phyloP scores from a whole-genome alignment of 148 eudicot genomes.

The Camellia sinensis region DNA sequence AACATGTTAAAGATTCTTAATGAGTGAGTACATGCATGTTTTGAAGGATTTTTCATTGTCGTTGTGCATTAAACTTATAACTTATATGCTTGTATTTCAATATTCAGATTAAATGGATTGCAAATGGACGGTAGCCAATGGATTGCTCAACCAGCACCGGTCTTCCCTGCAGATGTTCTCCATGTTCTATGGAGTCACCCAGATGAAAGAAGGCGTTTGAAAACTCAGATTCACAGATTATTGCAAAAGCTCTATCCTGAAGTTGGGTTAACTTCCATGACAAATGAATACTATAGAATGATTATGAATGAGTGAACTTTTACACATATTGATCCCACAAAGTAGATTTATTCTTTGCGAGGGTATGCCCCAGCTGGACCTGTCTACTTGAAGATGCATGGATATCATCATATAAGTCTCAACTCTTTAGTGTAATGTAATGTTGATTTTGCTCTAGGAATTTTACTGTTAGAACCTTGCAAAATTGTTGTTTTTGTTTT shows the following conservation, averaged over 20 bases:
- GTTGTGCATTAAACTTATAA: background rate
- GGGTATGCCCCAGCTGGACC: background rate
- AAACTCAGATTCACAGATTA: slow-evolving; percentile 5
- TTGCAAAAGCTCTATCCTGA: slow-evolving; percentile 18
- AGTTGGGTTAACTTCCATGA: background rate
- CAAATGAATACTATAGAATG: background rate
- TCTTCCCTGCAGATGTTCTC: slow-evolving; percentile 29
- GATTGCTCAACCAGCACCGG: slow-evolving; percentile 30
- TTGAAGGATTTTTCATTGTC: background rate
- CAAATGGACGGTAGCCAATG: slow-evolving; percentile 12
- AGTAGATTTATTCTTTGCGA: background rate
- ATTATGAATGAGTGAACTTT: background rate
- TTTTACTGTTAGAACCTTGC: background rate
- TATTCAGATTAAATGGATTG: slow-evolving; percentile 23
- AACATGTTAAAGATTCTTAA: slow-evolving; percentile 33
- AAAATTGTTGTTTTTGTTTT: too few species aligned
- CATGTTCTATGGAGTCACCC: slow-evolving; percentile 24
- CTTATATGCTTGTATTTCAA: background rate
- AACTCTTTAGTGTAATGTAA: too few species aligned
- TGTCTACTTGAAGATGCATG: background rate
- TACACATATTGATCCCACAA: background rate
- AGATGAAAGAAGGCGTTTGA: slow-evolving; percentile 23
- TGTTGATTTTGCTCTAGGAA: background rate
- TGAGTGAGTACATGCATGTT: slow-evolving; percentile 9
- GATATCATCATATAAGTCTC: too few species aligned